A percentile compares a stretch with the other conserved stretches of the same genome.
These are phyloP conservation scores for Colletotrichum higginsianum DNA, from an alignment of 2,329 filamentous ascomycete genomes.

Conservation along the genomic window DNA sequence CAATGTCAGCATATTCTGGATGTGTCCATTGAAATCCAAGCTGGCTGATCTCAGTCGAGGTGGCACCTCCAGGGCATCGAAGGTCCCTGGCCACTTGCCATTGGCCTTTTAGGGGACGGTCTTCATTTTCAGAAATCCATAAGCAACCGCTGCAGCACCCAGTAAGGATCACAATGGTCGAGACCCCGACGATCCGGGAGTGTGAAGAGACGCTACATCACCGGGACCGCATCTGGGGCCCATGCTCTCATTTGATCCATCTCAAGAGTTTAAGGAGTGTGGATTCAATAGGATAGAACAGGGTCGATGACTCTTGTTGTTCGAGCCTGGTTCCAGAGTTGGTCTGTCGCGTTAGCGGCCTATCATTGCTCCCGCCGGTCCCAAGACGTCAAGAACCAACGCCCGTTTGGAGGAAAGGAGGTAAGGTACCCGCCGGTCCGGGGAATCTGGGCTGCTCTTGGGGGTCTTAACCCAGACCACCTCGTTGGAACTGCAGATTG, in stretches of 20 bases:
- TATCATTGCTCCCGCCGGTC: conserved; percentile 8
- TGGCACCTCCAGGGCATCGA: conserved; percentile 4
- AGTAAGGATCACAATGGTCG: conserved; percentile 16
- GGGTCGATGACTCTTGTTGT: conserved; percentile 10
- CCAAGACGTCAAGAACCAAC: conserved; percentile 10
- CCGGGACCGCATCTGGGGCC: neutral
- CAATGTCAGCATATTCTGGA: neutral
- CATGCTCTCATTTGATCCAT: conserved; percentile 5
- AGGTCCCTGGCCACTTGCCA: neutral
- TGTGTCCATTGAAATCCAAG: conserved; percentile 1
- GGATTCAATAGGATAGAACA: neutral
- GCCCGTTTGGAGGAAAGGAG: conserved; percentile 17
- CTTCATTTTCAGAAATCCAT: neutral
- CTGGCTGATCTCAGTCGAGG: neutral
- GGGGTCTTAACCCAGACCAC: conserved; percentile 21
- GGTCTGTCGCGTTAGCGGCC: conserved; percentile 27
- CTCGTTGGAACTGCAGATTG: conserved; percentile 25
- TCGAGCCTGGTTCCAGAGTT: conserved; percentile 21
- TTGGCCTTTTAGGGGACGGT: neutral
- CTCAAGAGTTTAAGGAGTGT: conserved; percentile 5
- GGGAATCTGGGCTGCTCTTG: conserved; percentile 35
- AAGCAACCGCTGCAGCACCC: neutral
- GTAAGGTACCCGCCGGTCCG: conserved; percentile 32
- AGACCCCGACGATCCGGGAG: conserved; percentile 20
- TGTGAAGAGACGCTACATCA: neutral